These are phyloP conservation scores for Phytophthora sp. DNA, from an alignment of 352 stramenopile species.

Conservation along the genomic window DNA sequence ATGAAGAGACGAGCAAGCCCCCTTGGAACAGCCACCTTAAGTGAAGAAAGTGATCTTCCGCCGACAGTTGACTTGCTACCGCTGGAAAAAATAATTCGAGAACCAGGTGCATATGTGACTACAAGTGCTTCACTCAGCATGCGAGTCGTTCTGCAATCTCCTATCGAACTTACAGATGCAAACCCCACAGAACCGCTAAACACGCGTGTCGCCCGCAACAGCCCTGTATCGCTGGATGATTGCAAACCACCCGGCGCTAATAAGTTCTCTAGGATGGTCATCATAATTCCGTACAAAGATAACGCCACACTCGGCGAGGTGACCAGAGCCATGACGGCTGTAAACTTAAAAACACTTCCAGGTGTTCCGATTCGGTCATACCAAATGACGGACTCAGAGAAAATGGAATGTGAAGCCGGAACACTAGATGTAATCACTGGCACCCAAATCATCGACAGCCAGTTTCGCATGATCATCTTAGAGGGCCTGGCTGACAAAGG, in stretches of 20 bases:
- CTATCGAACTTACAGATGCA: slow-evolving; percentile 18
- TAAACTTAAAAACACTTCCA: slow-evolving; percentile 68
- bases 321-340: slow-evolving; percentile 52
- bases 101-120: slow-evolving; percentile 62
- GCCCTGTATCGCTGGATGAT: neutral
- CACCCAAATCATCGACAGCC: slow-evolving; percentile 85
- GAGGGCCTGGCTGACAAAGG: slow-evolving; percentile 77
- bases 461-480: slow-evolving; percentile 87
- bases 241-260: neutral
- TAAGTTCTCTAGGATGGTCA: slow-evolving; percentile 76
- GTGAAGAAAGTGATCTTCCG: slow-evolving; percentile 27
- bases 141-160: slow-evolving; percentile 46
- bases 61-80: slow-evolving; percentile 36
- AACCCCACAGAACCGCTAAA: neutral
- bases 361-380: slow-evolving; percentile 78
- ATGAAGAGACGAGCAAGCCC: slow-evolving; percentile 61
- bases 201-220: neutral
- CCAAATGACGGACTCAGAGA: slow-evolving; percentile 70
- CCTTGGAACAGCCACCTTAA: slow-evolving; percentile 37
- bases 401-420: slow-evolving; percentile 53
- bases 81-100: slow-evolving; percentile 53
- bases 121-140: slow-evolving; percentile 51
- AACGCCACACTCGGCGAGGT: slow-evolving; percentile 53
- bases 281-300: slow-evolving; percentile 89
- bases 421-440: slow-evolving; percentile 87